Evolutionary conservation across 768 basidiomycete species (phyloP).

Genomic region (Gloeophyllum trabeum): DNA sequence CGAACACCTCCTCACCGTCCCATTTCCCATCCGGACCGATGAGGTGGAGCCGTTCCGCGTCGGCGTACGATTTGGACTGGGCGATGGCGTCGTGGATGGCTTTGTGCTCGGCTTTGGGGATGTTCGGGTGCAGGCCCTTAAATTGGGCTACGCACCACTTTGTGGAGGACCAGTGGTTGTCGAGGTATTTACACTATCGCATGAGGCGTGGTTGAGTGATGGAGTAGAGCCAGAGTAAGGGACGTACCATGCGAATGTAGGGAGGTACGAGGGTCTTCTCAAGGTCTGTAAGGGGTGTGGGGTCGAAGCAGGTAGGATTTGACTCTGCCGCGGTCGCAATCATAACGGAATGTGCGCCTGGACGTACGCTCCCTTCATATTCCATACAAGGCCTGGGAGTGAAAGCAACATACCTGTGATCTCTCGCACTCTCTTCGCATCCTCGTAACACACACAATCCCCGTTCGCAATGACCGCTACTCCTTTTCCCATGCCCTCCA

Average conservation of each 20-base stretch:
- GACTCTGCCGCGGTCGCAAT: slow-evolving; percentile 91
- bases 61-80: slow-evolving; percentile 44
- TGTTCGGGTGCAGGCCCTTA: slow-evolving; percentile 47
- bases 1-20: slow-evolving; percentile 12
- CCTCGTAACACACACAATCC: slow-evolving; percentile 73
- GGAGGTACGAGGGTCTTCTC: slow-evolving; percentile 59
- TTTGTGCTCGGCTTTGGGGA: slow-evolving; percentile 50
- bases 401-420: slow-evolving; percentile 46
- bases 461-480: slow-evolving; percentile 94
- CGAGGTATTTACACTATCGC: slow-evolving; percentile 56
- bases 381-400: neutral
- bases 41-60: slow-evolving; percentile 9
- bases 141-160: slow-evolving; percentile 85
- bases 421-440: slow-evolving; percentile 62
- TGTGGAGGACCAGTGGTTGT: slow-evolving; percentile 74
- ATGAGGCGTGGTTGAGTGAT: neutral
- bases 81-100: slow-evolving; percentile 40
- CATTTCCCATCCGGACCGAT: slow-evolving; percentile 6
- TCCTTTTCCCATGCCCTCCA: slow-evolving; percentile 57
- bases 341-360: slow-evolving; percentile 88
- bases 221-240: neutral
- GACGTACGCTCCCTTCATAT: neutral
- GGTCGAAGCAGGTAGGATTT: slow-evolving; percentile 83
- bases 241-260: slow-evolving; percentile 62
- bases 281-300: slow-evolving; percentile 54